Evolutionary conservation across 2,329 filamentous ascomycete genomes (phyloP), one percentile per base, ranked within the genome.

Genomic region (Trichoderma pleuroti): DNA sequence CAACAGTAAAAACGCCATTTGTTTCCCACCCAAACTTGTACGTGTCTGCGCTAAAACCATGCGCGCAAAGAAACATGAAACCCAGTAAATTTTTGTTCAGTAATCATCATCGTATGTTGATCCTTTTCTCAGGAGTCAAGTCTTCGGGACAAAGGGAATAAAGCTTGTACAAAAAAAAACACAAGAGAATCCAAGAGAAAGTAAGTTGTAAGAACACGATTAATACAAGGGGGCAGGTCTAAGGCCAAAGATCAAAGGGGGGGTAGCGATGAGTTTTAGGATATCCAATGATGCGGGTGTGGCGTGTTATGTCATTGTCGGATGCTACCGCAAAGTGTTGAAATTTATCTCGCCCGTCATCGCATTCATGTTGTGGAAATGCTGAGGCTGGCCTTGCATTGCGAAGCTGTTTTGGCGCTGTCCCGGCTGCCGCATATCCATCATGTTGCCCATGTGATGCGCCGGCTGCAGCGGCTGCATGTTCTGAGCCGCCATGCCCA

Each of bases 361-460:
- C 21, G 76, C 24, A 28, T 74, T 75, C 66, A 81, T 76, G 12
- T 74, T 81, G 30, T 87, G 85, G 64, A 86, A 87, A 63, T 86
- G 84, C 16, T 78, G 75, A 2, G 76, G 71, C 32, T 77, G 79
- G 3, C 73, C 67, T 26, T 75, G 75, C 63, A 82, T 75, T 18
- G 78, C 78, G 61, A 81, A 81, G 68, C 74, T 79, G 26, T 73
- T 74, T 64, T 81, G 80, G 16, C 78, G 76, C 42, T 77, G 78
- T 18, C 74, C 73, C 28, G 75, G 72, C 46, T 75, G 76, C 9
- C 73, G 74, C 64, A 80, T 74, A 32, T 73, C 74, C 59, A 75
- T 75, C 68, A 80, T 75, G 16, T 72, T 73, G 39, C 73, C 77
- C 70, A 82, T 79, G 4, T 76, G 71, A 70, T 78, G 76, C 3